Base-by-base conservation (phyloP, 164 flowering plant species). In the Akebia trifoliata region DNA sequence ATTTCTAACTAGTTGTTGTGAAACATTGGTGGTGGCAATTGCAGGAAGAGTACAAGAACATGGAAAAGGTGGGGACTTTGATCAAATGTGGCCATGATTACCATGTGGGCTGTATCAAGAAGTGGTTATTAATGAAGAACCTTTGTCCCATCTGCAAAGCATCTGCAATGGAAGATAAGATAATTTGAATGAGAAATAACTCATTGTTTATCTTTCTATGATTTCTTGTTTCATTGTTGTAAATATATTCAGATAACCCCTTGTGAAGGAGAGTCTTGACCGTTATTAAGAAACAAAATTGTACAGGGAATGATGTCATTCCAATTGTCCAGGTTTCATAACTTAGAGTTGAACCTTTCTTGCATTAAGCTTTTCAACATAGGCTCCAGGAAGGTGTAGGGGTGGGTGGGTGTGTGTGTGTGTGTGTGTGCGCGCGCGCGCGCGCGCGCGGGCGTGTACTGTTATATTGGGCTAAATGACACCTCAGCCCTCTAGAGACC, bases 111-210 rank as follows among this genome's bases (percentile, higher is more conserved):
- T 84, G 90, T 68, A 73, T 84, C 52, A 73, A 70, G 67, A 76
- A 81, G 55, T 84, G 90, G 90, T 50, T 84, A 47, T 71, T 71
- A 1, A 79, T 81, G 76, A 84, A 84, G 81, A 84, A 79, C 50
- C 47, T 62, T 4, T 84, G 90, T 42, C 90, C 90, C 2, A 78
- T 84, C 56, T 84, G 90, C 79, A 84, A 81, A 69, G 75, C 67
- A 39, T 51, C 85, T 50, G 90, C 69, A n/a, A n/a, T 72, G 51
- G 47, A 59, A 20, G 81, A n/a, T n/a, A n/a, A n/a, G n/a, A 75
- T 43, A 28, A 28, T 37, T 51, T 21, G 40, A 43, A 51, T 29
- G n/a, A 62, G 14, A 18, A 22, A 32, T 34, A n/a, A n/a, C n/a
- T n/a, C n/a, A n/a, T 21, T 12, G 11, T 35, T 34, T 45, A 6